These are phyloP conservation scores for Apiotrichum veenhuisii DNA, from an alignment of 1,284 basidiomycete genomes.

Conservation along the genomic window DNA sequence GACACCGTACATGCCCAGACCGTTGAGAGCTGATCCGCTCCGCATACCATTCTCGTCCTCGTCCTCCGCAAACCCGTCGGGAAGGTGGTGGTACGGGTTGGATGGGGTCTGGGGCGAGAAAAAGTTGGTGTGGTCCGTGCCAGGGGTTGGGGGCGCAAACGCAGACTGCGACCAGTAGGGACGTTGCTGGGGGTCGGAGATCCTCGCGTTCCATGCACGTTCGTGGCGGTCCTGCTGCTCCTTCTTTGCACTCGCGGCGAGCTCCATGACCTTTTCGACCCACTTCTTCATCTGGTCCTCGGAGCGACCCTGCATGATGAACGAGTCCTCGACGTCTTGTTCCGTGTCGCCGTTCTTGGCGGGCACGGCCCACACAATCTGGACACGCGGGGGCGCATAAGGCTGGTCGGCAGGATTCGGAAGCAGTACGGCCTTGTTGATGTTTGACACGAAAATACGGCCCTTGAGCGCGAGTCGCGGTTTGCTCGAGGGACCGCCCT, in stretches of 20 bases:
- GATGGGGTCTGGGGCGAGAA: slow-evolving; percentile 10
- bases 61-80: slow-evolving; percentile 21
- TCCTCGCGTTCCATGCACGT: slow-evolving; percentile 18
- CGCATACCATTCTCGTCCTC: slow-evolving; percentile 22
- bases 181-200: slow-evolving; percentile 26
- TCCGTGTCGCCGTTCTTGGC: slow-evolving; percentile 46
- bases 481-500: slow-evolving; percentile 54
- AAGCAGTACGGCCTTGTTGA: slow-evolving; percentile 61
- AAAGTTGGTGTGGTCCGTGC: slow-evolving; percentile 31
- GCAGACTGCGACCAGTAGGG: slow-evolving; percentile 28
- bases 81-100: background rate
- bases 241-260: slow-evolving; percentile 60
- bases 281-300: slow-evolving; percentile 92
- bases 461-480: slow-evolving; percentile 88
- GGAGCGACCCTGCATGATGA: slow-evolving; percentile 85
- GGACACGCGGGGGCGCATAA: slow-evolving; percentile 28
- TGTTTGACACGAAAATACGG: slow-evolving; percentile 95
- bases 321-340: slow-evolving; percentile 64
- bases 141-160: slow-evolving; percentile 43
- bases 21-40: slow-evolving; percentile 30
- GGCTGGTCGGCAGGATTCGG: slow-evolving; percentile 40
- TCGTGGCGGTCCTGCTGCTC: slow-evolving; percentile 53
- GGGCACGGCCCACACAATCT: slow-evolving; percentile 43
- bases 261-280: slow-evolving; percentile 80
- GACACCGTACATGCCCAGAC: slow-evolving; percentile 56